phyloP scores from a whole-genome alignment of 2,329 filamentous ascomycete genomes.

The Blastomyces gilchristii region DNA sequence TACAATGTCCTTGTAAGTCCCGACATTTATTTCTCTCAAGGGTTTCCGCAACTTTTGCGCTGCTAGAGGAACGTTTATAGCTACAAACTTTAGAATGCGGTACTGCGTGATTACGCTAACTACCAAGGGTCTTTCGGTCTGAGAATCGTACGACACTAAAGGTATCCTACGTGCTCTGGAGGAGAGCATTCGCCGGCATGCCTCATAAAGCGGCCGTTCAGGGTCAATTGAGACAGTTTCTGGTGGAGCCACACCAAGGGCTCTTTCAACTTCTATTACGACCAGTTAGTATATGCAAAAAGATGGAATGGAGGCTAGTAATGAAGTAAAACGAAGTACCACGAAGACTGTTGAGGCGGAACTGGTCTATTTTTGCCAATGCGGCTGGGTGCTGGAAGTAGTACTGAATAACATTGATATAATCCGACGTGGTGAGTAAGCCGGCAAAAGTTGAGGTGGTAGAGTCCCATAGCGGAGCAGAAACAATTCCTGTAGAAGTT shows the following conservation, averaged over 20 bases:
- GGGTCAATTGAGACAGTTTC: slow-evolving; percentile 96
- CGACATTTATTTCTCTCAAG: slow-evolving; percentile 70
- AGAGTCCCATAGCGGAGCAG: slow-evolving; percentile 93
- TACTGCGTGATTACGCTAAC: slow-evolving; percentile 98
- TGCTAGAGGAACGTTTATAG: slow-evolving; percentile 73
- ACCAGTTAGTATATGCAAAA: background rate
- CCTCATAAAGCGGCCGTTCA: slow-evolving; percentile 82
- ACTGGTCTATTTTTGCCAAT: slow-evolving; percentile 82
- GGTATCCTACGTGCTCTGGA: slow-evolving; percentile 90
- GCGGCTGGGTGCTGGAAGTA: slow-evolving; percentile 96
- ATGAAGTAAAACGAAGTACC: slow-evolving; percentile 44
- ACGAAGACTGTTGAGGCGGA: slow-evolving; percentile 81
- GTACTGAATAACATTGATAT: slow-evolving; percentile 97
- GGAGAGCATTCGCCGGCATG: slow-evolving; percentile 85
- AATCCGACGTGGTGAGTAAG: slow-evolving; percentile 89
- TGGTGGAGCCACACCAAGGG: slow-evolving; percentile 79
- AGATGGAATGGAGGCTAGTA: background rate
- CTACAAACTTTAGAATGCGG: slow-evolving; percentile 95
- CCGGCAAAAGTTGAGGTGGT: slow-evolving; percentile 86
- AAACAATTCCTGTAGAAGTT: slow-evolving; percentile 69
- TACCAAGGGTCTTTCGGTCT: slow-evolving; percentile 83
- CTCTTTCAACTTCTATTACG: slow-evolving; percentile 75
- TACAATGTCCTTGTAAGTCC: slow-evolving; percentile 69
- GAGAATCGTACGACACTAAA: slow-evolving; percentile 84
- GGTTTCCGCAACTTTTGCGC: slow-evolving; percentile 83